These are phyloP conservation scores for Hanseniaspora jakobsenii DNA, from an alignment of 805 yeast genomes.

Conservation along the genomic window DNA sequence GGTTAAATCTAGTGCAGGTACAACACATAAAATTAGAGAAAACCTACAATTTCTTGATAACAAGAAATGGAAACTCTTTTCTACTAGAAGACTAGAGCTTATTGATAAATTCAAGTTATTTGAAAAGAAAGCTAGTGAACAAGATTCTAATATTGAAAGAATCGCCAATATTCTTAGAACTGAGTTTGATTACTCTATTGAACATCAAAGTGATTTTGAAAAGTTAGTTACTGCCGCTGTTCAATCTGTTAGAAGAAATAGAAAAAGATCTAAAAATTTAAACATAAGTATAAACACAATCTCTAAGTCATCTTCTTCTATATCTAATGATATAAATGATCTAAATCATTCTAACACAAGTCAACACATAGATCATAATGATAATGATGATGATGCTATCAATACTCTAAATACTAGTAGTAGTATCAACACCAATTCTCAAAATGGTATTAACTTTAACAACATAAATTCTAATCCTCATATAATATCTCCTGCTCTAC, in stretches of 20 bases:
- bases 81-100: conserved; percentile 78
- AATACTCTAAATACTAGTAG: neutral
- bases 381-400: neutral
- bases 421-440: neutral
- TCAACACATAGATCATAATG: neutral
- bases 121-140: conserved; percentile 79
- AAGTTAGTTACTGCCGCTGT: conserved; percentile 85
- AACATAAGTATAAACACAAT: neutral
- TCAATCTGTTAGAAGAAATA: conserved; percentile 81
- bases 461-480: no score
- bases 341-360: no score
- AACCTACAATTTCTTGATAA: conserved; percentile 70
- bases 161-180: conserved; percentile 67
- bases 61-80: conserved; percentile 73
- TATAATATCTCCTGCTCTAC: no score
- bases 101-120: conserved; percentile 58
- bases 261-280: conserved; percentile 43
- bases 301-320: no score
- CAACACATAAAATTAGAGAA: conserved; percentile 34
- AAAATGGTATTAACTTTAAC: no score
- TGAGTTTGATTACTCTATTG: conserved; percentile 62
- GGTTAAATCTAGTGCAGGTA: conserved; percentile 25
- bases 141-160: conserved; percentile 63
- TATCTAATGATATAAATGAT: no score
- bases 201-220: conserved; percentile 62